phyloP scores from a whole-genome alignment of 148 eudicot genomes.

The Vaccinium myrtillus region DNA sequence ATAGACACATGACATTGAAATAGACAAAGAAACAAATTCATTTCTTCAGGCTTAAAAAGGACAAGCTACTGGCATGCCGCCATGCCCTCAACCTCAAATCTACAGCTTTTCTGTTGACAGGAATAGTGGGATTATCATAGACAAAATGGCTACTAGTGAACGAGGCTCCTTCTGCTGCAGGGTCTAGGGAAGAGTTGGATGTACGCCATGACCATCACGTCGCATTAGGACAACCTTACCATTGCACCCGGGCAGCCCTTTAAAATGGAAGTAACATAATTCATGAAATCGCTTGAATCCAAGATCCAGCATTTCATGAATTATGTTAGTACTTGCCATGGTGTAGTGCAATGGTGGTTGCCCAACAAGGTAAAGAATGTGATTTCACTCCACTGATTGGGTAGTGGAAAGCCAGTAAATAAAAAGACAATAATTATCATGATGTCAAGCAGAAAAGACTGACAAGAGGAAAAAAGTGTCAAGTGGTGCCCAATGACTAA shows the following conservation, averaged over 20 bases:
- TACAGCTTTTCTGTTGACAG: background rate
- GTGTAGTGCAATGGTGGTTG: too few relatives aligned
- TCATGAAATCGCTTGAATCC: background rate
- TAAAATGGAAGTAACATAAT: background rate
- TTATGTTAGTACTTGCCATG: background rate
- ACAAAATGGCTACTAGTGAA: background rate
- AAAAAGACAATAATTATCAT: conserved; percentile 3
- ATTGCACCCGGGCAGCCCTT: background rate
- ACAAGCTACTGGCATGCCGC: conserved; percentile 2
- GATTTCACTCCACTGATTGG: conserved; percentile 1
- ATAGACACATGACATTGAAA: background rate
- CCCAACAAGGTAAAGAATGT: background rate
- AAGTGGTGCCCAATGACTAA: background rate
- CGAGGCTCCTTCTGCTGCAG: background rate
- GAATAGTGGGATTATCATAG: background rate
- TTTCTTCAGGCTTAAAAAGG: background rate
- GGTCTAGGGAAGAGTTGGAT: background rate
- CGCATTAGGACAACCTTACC: background rate
- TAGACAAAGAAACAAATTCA: background rate
- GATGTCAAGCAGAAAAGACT: background rate
- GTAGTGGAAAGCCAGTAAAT: background rate
- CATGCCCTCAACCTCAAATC: background rate
- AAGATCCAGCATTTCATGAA: background rate
- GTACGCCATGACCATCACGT: background rate
- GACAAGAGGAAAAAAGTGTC: background rate